A percentile compares a stretch with the other conserved stretches of the same genome.
phyloP scores from a whole-genome alignment of 2,329 filamentous ascomycete species.

The Cyphellophora europaea region DNA sequence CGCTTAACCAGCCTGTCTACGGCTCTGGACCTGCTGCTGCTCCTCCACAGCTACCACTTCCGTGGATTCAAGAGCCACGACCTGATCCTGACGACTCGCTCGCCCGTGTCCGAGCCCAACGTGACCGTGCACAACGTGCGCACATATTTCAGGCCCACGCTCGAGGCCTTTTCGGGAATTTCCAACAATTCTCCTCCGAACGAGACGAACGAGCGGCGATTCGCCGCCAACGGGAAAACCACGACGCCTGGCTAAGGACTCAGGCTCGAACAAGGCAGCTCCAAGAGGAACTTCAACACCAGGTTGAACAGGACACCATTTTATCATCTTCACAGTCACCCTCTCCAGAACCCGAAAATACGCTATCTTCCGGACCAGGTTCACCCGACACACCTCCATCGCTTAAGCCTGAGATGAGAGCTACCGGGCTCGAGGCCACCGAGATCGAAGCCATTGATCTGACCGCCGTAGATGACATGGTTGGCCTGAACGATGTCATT shows the following conservation, averaged over 20 bases:
- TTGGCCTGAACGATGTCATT: conserved; percentile 33
- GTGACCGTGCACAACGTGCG: not conserved
- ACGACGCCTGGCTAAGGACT: conserved; percentile 12
- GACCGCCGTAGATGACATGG: conserved; percentile 32
- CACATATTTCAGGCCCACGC: conserved; percentile 3
- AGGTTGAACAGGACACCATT: too few species aligned
- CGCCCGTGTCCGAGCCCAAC: conserved; percentile 1
- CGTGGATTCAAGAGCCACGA: conserved; percentile 1
- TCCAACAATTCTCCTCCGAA: conserved; percentile 4
- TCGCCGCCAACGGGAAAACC: conserved; percentile 15
- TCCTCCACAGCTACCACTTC: not conserved
- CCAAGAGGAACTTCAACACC: not conserved
- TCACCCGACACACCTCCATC: too few species aligned
- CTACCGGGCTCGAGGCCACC: too few species aligned
- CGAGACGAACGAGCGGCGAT: conserved; percentile 11
- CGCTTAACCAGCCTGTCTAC: conserved; percentile 15
- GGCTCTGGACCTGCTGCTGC: too few species aligned
- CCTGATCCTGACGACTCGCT: too few species aligned
- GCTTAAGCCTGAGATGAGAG: too few species aligned
- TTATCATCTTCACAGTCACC: too few species aligned
- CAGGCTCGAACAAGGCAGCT: conserved; percentile 8
- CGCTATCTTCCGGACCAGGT: not conserved
- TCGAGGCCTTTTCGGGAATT: conserved; percentile 1
- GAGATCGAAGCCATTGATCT: conserved; percentile 42
- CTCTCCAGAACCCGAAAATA: not conserved